Evolutionary conservation across 192 early-diverging fungal species (phyloP).

Genomic region (Phlyctochytrium arcticum): DNA sequence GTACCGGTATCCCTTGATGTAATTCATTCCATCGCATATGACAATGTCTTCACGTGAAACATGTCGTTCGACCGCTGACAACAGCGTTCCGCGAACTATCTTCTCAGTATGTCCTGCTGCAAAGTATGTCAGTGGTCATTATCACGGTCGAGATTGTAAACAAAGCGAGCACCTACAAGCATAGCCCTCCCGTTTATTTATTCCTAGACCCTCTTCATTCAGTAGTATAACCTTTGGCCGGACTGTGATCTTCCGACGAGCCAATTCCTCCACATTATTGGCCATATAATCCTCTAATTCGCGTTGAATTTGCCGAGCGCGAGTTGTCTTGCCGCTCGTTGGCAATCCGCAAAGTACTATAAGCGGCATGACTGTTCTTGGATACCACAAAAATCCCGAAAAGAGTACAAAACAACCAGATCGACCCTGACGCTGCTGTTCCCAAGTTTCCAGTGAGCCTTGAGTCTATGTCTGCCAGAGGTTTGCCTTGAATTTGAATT

Average conservation of each 20-base stretch:
- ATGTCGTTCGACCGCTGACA: constrained; percentile 86
- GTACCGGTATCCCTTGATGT: constrained; percentile 98
- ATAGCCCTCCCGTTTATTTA: constrained; percentile 60
- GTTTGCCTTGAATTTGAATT: too few species aligned
- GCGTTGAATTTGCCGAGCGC: constrained; percentile 69
- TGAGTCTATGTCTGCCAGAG: too few species aligned
- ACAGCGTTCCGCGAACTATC: constrained; percentile 72
- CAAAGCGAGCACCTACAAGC: constrained; percentile 40
- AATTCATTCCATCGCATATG: constrained; percentile 92
- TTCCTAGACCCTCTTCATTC: constrained; percentile 72
- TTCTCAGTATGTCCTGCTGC: constrained; percentile 73
- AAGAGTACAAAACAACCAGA: too few species aligned
- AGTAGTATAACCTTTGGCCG: constrained; percentile 55
- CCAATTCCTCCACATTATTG: neutral
- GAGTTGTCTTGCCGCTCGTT: constrained; percentile 83
- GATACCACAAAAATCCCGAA: too few species aligned
- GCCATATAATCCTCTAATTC: constrained; percentile 40
- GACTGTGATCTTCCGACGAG: neutral
- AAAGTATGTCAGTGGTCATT: neutral
- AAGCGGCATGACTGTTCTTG: too few species aligned
- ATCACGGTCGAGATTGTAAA: neutral
- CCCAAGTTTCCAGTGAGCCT: too few species aligned
- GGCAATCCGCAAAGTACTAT: constrained; percentile 86
- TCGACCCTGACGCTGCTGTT: too few species aligned
- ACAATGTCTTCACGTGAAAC: constrained; percentile 82